These are phyloP conservation scores for Emericellopsis atlantica DNA, from an alignment of 2,329 filamentous ascomycete species.

Conservation along the genomic window DNA sequence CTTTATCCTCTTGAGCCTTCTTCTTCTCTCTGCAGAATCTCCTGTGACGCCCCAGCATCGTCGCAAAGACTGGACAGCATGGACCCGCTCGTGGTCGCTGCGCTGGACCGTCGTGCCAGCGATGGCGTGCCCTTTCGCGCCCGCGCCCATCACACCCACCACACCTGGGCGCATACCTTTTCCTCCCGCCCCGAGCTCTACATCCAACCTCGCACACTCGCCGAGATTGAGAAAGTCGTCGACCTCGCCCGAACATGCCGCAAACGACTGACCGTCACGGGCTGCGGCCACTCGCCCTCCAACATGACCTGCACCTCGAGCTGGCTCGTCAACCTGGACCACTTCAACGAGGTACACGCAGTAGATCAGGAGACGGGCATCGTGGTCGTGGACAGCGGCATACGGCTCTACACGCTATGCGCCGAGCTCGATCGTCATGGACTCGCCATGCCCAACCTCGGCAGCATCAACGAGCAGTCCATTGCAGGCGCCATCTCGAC, in stretches of 20 bases:
- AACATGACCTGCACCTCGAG: slow-evolving; percentile 85
- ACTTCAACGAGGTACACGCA: slow-evolving; percentile 59
- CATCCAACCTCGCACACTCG: slow-evolving; percentile 66
- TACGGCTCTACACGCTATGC: slow-evolving; percentile 65
- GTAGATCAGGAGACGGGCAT: slow-evolving; percentile 54
- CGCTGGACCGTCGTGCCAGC: slow-evolving; percentile 15
- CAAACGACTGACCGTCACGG: slow-evolving; percentile 72
- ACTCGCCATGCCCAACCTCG: slow-evolving; percentile 80
- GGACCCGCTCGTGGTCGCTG: slow-evolving; percentile 21
- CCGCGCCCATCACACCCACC: slow-evolving; percentile 59
- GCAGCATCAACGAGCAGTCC: slow-evolving; percentile 90
- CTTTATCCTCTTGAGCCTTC: no score
- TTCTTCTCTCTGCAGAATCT: no score
- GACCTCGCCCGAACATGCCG: slow-evolving; percentile 70
- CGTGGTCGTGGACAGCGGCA: slow-evolving; percentile 77
- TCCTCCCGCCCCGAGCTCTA: slow-evolving; percentile 82
- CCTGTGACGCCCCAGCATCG: no score
- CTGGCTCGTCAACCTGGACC: slow-evolving; percentile 91
- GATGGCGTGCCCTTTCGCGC: slow-evolving; percentile 62
- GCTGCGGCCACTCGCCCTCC: slow-evolving; percentile 84
- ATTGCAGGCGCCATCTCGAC: slow-evolving; percentile 88
- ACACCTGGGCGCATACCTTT: slow-evolving; percentile 92
- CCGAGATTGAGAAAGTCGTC: slow-evolving; percentile 75
- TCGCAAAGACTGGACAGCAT: slow-evolving; percentile 10
- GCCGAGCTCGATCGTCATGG: slow-evolving; percentile 61